Percentiles rank a stretch among this genome's conserved stretches.
These are phyloP conservation scores for Cadophora sp. DNA, from an alignment of 2,329 filamentous ascomycete species.

Conservation along the genomic window DNA sequence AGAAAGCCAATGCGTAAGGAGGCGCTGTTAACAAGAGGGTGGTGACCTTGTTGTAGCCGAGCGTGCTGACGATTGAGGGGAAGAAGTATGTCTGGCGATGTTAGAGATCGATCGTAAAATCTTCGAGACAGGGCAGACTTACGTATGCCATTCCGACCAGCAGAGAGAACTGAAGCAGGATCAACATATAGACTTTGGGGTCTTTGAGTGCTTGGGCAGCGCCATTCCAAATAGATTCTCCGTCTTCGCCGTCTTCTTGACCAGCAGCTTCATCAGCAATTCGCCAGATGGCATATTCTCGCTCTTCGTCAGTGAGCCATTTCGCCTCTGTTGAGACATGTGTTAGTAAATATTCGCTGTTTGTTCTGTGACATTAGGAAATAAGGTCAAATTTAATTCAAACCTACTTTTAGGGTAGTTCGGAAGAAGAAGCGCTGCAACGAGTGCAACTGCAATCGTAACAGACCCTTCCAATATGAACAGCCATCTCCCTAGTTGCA, in stretches of 20 bases:
- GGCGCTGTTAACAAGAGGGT: slow-evolving; percentile 31
- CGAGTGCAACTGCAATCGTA: slow-evolving; percentile 27
- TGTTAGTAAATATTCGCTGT: background rate
- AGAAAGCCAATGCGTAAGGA: slow-evolving; percentile 39
- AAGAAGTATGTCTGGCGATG: slow-evolving; percentile 40
- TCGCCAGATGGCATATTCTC: slow-evolving; percentile 56
- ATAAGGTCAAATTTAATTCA: background rate
- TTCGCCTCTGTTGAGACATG: slow-evolving; percentile 22
- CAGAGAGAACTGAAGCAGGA: slow-evolving; percentile 7
- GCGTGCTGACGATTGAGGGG: slow-evolving; percentile 33
- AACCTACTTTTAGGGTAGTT: slow-evolving; percentile 21
- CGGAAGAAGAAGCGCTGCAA: slow-evolving; percentile 17
- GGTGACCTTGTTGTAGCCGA: slow-evolving; percentile 27
- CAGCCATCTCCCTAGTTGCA: slow-evolving; percentile 22
- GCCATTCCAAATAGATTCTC: slow-evolving; percentile 6
- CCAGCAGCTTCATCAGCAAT: slow-evolving; percentile 47
- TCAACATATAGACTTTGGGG: slow-evolving; percentile 11
- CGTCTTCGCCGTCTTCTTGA: slow-evolving; percentile 18
- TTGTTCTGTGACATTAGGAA: slow-evolving; percentile 33
- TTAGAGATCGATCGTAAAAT: background rate
- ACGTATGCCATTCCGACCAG: slow-evolving; percentile 14
- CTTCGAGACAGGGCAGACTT: background rate
- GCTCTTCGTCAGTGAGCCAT: slow-evolving; percentile 52
- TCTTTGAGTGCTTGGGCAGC: slow-evolving; percentile 12
- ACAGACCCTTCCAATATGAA: slow-evolving; percentile 31